These are phyloP conservation scores for Ceratonia siliqua DNA, from an alignment of 306 rosid genomes.

Conservation along the genomic window DNA sequence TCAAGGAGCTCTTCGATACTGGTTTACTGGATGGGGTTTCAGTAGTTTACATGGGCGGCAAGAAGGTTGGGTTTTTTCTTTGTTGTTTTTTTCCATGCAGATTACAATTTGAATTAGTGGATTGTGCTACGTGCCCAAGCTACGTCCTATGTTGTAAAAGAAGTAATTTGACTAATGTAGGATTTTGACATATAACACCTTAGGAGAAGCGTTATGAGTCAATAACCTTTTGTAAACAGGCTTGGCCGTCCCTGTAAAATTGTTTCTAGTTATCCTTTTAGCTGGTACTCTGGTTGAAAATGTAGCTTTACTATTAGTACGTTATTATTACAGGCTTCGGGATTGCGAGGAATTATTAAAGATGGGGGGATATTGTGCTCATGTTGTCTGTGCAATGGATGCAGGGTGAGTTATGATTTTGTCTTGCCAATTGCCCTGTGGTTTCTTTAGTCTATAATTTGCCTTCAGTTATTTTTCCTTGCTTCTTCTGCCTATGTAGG, in stretches of 20 bases:
- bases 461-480: slow-evolving; percentile 32
- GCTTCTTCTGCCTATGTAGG: slow-evolving; percentile 44
- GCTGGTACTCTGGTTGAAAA: not conserved
- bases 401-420: slow-evolving; percentile 67
- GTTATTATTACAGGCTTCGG: slow-evolving; percentile 64
- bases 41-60: slow-evolving; percentile 83
- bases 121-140: not conserved
- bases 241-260: not conserved
- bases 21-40: slow-evolving; percentile 93
- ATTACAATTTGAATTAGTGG: not conserved
- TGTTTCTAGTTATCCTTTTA: not conserved
- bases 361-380: slow-evolving; percentile 92
- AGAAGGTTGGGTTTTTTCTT: slow-evolving; percentile 58
- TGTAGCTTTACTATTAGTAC: slow-evolving; percentile 15
- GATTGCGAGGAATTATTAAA: slow-evolving; percentile 73
- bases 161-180: not conserved
- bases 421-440: slow-evolving; percentile 21
- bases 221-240: not conserved
- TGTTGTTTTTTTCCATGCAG: not conserved
- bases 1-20: slow-evolving; percentile 86
- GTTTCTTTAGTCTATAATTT: slow-evolving; percentile 25
- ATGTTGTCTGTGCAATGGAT: slow-evolving; percentile 71
- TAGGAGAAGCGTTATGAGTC: slow-evolving; percentile 2
- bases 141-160: not conserved
- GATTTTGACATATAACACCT: not conserved